phyloP scores from a whole-genome alignment of 1,284 basidiomycete species.

The Phylloporus sp. region DNA sequence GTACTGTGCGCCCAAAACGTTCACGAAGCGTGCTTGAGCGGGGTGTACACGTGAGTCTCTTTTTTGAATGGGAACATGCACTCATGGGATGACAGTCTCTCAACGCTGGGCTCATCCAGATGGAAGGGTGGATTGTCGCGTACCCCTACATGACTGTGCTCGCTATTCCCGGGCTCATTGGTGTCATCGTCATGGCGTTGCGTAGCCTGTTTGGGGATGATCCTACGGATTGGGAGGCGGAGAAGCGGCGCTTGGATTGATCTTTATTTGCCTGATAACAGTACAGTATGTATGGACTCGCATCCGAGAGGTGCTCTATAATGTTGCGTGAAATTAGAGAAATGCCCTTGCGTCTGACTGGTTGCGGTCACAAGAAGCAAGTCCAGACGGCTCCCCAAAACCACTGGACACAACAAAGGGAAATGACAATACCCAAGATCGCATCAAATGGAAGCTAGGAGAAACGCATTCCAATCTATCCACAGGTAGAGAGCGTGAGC shows the following conservation, averaged over 20 bases:
- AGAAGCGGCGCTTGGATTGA: conserved; percentile 19
- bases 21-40: conserved; percentile 78
- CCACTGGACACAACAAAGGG: too few species aligned
- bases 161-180: conserved; percentile 20
- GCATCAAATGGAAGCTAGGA: too few species aligned
- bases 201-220: conserved; percentile 27
- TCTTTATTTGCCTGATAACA: not conserved
- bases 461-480: too few species aligned
- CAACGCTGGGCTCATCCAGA: conserved; percentile 18
- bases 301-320: not conserved
- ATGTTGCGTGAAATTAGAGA: too few species aligned
- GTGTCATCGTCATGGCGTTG: conserved; percentile 20
- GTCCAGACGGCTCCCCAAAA: too few species aligned
- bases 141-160: conserved; percentile 34
- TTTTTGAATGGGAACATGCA: not conserved
- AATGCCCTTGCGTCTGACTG: too few species aligned
- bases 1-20: conserved; percentile 64
- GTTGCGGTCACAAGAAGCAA: too few species aligned
- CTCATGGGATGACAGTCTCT: conserved; percentile 21
- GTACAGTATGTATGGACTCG: not conserved
- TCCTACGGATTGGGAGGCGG: conserved; percentile 18
- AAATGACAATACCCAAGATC: too few species aligned
- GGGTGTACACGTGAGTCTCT: conserved; percentile 63
- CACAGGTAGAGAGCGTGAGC: too few species aligned
- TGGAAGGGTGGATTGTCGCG: conserved; percentile 19